Conservation (phyloP, 164 flowering plant species). For the Aristolochia contorta region DNA sequence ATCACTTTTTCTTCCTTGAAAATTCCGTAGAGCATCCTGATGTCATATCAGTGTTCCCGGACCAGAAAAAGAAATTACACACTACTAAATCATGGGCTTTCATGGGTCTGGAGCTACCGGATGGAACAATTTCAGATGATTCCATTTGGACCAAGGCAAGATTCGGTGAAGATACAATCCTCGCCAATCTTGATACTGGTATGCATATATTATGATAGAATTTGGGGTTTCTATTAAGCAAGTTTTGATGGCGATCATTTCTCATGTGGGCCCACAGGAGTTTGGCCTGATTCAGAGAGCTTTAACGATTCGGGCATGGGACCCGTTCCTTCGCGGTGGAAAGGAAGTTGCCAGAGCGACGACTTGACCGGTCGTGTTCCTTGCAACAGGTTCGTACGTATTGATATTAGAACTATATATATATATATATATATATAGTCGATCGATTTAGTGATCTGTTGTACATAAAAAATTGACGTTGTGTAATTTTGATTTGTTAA, state of each 20-base stretch:
- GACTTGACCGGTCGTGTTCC: slow-evolving; percentile 12
- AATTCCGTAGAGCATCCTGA: slow-evolving; percentile 48
- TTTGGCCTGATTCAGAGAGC: slow-evolving; percentile 76
- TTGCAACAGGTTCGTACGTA: slow-evolving; percentile 47
- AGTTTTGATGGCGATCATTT: too few relatives aligned
- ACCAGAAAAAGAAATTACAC: slow-evolving; percentile 37
- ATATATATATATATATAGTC: too few relatives aligned
- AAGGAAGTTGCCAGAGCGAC: slow-evolving; percentile 42
- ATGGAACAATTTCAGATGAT: slow-evolving; percentile 14
- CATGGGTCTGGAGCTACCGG: slow-evolving; percentile 29
- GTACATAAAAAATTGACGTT: too few relatives aligned
- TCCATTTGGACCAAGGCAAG: slow-evolving; percentile 57
- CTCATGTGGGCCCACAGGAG: too few relatives aligned
- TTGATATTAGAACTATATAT: too few relatives aligned
- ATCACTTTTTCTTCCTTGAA: neutral
- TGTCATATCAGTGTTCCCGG: slow-evolving; percentile 51
- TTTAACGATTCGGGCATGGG: slow-evolving; percentile 53
- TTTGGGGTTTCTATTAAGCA: too few relatives aligned
- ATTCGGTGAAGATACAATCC: slow-evolving; percentile 61
- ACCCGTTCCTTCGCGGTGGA: slow-evolving; percentile 62
- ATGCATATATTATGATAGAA: neutral
- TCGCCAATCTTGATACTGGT: slow-evolving; percentile 74
- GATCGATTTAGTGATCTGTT: too few relatives aligned
- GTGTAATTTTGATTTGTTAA: too few relatives aligned
- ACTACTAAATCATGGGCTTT: slow-evolving; percentile 70